Evolutionary conservation across 257 asterid genomes (phyloP), one percentile per base, ranked within the genome.

Genomic region (Salvia hispanica): DNA sequence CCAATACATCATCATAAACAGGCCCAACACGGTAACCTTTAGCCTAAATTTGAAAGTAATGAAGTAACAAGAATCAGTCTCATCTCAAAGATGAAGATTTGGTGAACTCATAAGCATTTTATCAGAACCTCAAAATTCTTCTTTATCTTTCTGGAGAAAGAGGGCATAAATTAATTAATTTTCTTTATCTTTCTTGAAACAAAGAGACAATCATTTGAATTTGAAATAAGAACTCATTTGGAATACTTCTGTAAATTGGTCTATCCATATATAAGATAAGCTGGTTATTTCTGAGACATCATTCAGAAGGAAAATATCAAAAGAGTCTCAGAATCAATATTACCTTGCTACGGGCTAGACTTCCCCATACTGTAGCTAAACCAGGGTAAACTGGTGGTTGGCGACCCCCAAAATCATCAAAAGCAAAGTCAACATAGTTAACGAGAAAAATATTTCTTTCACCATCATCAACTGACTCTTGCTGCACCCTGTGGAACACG

Each of bases 271-370:
- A 13, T 31, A 36, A 34, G 21, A 58, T 36, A 71, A 66, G 48
- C 65, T 59, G 31, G 62, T 54, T 61, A 65, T 64, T 36, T 62
- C 25, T 18, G 56, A 44, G 15, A 44, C 6, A 6, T 46, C 8
- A 47, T 57, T 58, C 34, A 1, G 34, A 52, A 72, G 37, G 37
- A 67, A 56, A 78, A 28, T 39, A 58, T 58, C 72, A 64, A 77
- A 51, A 51, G 10, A 33, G 70, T 48, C 62, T 48, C 54, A 58
- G 61, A 58, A 48, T 48, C 65, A 74, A 64, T 57, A 21, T 69
- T 85, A 94, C 99, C 99, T 94, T 94, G 79, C 99, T 94, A 77
- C 99, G 99, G 43, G 99, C 99, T 88, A 94, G 83, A 83, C 99
- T 94, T 81, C 99, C 99, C 99, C 99, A 94, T 7, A 94, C 99